A percentile compares a stretch with the other conserved stretches of the same genome.
Evolutionary conservation across 1,284 basidiomycete genomes (phyloP).

Genomic region (Trametes hirsuta): DNA sequence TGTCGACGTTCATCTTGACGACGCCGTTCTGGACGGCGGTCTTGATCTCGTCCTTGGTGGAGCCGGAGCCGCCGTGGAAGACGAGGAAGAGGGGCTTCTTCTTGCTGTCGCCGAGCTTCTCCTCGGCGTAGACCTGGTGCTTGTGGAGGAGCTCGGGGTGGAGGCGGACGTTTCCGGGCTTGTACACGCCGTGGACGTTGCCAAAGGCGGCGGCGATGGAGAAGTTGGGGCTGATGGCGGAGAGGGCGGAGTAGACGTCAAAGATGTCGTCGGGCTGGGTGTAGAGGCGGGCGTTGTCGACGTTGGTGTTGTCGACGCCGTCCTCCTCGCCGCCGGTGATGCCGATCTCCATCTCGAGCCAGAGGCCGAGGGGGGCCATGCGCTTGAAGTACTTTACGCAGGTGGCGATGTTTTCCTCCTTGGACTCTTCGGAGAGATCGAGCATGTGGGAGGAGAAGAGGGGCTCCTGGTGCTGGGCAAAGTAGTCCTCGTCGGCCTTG

Average conservation of each 20-base stretch:
- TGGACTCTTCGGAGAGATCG: constrained; percentile 97
- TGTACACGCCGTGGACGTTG: constrained; percentile 97
- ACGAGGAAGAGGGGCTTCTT: constrained; percentile 95
- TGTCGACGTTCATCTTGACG: constrained; percentile 97
- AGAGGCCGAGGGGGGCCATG: constrained; percentile 91
- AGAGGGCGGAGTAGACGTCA: constrained; percentile 88
- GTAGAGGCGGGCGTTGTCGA: constrained; percentile 94
- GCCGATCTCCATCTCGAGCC: constrained; percentile 99
- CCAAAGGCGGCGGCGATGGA: constrained; percentile 97
- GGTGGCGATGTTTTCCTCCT: constrained; percentile 95
- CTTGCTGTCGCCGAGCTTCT: constrained; percentile 70
- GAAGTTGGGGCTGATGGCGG: constrained; percentile 91
- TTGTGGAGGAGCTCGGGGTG: constrained; percentile 91
- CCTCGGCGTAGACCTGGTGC: constrained; percentile 84
- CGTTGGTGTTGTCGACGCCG: constrained; percentile 94
- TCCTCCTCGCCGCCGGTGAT: constrained; percentile 99
- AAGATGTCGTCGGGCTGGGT: constrained; percentile 98
- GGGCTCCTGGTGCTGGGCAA: constrained; percentile 86
- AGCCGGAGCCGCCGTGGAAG: constrained; percentile 99
- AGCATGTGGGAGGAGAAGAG: constrained; percentile 99
- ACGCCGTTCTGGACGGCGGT: constrained; percentile 93
- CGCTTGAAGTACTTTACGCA: constrained; percentile 97
- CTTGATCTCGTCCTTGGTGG: constrained; percentile 94
- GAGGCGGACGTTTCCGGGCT: constrained; percentile 92
- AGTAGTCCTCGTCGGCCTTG: constrained; percentile 94